Evolutionary conservation across 495 filamentous ascomycete genomes (phyloP), one percentile per base, ranked within the genome.

Genomic region (Penicillium soppii): DNA sequence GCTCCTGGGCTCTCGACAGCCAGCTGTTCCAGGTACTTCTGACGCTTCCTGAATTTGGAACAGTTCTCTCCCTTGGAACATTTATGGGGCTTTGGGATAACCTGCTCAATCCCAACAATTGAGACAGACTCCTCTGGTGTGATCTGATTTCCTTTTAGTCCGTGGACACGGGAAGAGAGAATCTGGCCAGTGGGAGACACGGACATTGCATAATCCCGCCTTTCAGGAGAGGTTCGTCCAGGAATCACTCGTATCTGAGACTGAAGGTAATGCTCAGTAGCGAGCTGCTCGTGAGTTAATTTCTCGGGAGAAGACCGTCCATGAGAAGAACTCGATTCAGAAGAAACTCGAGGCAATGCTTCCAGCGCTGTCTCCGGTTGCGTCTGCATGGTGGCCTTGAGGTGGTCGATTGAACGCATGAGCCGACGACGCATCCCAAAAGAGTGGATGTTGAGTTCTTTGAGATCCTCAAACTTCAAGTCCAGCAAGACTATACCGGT

Each of bases 31-130:
- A 71, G n/a, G 16, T 40, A 56, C 0, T 45, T 43, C 61, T 94
- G 83, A 54, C 90, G 83, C 59, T 82, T 87, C 65, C 78, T 81
- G 73, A 75, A 92, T 67, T 92, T 96, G 16, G 79, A 74, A 66
- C 94, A 98, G 43, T 86, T 84, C 56, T 95, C 91, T 30, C 92
- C 94, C 67, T 96, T 97, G 30, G 83, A 85, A 69, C 94, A 98
- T 30, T 76, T 81, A 67, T 98, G 94, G 0, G 82, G 79, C 67
- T 87, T 91, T 3, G 91, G 91, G 16, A 95, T 72, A 13, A 92
- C 59, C 63, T 96, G 89, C 69, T 96, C 91, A 52, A 96, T 96
- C 0, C 80, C 91, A 26, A 96, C 90, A 49, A 96, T 95, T 0
- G 91, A 95, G 3, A 92, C 88, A 5, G 90, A 91, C 53, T 95